phyloP scores from a whole-genome alignment of 2,329 filamentous ascomycete genomes.

The Beauveria scarabaeidicola region DNA sequence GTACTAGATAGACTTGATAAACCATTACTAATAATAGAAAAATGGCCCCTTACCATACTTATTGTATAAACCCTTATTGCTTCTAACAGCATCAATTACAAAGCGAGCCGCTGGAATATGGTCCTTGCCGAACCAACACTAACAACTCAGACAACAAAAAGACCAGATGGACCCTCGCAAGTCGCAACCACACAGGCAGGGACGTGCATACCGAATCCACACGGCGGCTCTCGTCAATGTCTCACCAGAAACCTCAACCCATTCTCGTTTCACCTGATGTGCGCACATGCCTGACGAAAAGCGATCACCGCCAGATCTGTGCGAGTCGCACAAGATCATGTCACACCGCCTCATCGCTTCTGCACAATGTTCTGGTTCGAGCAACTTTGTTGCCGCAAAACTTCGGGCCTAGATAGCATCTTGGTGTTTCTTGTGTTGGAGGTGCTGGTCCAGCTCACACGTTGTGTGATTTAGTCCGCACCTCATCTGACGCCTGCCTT shows the following conservation, averaged over 20 bases:
- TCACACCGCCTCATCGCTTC: not conserved
- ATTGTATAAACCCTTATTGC: not conserved
- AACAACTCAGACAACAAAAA: not conserved
- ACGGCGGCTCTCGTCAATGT: not conserved
- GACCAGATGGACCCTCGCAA: not conserved
- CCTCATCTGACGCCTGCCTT: not conserved
- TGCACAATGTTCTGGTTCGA: not conserved
- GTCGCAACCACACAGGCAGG: not conserved
- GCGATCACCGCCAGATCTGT: constrained; percentile 9
- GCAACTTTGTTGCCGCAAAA: not conserved
- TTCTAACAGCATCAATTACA: not conserved
- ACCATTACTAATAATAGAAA: no score
- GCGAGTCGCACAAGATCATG: not conserved
- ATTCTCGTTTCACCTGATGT: not conserved
- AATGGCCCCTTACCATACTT: no score
- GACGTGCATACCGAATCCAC: not conserved
- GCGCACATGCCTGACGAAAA: not conserved
- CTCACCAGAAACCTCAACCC: not conserved
- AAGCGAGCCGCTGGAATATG: not conserved
- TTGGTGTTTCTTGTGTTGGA: not conserved
- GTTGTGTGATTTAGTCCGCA: not conserved
- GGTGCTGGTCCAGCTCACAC: not conserved
- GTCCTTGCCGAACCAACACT: constrained; percentile 1
- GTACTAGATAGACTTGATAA: no score
- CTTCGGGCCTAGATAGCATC: not conserved